Evolutionary conservation across 768 basidiomycete genomes (phyloP), one percentile per base, ranked within the genome.

Genomic region (Boletus rubropictus): DNA sequence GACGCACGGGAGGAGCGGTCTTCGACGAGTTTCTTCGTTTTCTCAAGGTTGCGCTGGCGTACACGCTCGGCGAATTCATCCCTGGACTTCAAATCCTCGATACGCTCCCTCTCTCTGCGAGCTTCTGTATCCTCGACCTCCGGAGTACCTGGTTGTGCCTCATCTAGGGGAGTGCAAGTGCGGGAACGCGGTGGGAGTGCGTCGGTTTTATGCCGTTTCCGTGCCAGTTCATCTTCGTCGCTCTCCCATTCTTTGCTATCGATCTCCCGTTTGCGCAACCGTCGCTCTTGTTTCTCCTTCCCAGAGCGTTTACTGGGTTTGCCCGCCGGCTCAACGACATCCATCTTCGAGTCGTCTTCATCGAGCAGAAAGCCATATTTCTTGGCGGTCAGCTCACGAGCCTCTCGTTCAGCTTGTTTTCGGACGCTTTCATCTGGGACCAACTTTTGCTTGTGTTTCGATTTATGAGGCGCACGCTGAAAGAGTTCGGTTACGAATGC

Each of bases 61-160:
- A 99, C 78, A 4, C 96, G 84, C 51, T 90, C 85, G 5, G 95
- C 86, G 56, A 99, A 96, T 14, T 84, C 95, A 64, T 99, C 96
- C 50, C 96, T 76, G 51, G 96, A 95, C 52, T 78, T 75, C 17
- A 89, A 50, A 56, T 99, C 96, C 60, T 86, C 79, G 39, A 81
- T 46, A 20, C 89, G 76, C 59, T 94, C 86, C 31, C 79, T 71
- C 67, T 91, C 92, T 55, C 62, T 78, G 40, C 84, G 75, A 21
- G 67, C 69, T 0, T 81, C 84, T 56, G 86, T 83, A 46, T 90
- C 92, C 65, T 95, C 88, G 41, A 88, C 89, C 62, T 95, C 61
- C 37, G 66, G 68, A 9, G 66, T 42, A 29, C 81, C 80, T 42
- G 74, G 57, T 34, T 17, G 49, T 39, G 73, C 71, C 18, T 76